These are phyloP conservation scores for Pythium aristosporum DNA, from an alignment of 352 stramenopile species.

Conservation along the genomic window DNA sequence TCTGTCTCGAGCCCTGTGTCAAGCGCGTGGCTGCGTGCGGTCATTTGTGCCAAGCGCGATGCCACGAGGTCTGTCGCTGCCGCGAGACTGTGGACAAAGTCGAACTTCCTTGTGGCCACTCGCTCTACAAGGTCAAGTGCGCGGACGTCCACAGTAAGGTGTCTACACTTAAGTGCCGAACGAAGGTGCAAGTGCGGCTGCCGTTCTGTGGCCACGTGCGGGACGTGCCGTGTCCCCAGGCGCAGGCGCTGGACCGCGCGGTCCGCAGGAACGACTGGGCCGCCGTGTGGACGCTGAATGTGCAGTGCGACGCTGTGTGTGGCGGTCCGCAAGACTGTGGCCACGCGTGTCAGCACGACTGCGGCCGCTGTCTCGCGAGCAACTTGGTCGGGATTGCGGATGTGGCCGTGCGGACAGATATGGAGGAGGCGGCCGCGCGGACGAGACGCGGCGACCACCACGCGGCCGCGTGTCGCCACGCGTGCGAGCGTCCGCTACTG, in stretches of 20 bases:
- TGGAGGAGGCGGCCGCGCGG: conserved; percentile 30
- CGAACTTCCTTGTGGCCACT: conserved; percentile 54
- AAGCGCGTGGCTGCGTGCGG: conserved; percentile 41
- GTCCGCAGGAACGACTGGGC: conserved; percentile 19
- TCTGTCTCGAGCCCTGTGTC: conserved; percentile 60
- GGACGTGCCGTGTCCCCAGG: neutral
- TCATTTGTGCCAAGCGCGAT: conserved; percentile 58
- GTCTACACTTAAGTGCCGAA: conserved; percentile 29
- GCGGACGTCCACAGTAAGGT: conserved; percentile 13
- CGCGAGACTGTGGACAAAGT: conserved; percentile 38
- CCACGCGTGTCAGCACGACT: conserved; percentile 39
- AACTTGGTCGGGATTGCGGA: conserved; percentile 29
- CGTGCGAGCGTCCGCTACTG: conserved; percentile 57
- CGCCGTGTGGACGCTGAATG: conserved; percentile 10
- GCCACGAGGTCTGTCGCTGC: conserved; percentile 61
- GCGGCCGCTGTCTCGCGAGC: conserved; percentile 36
- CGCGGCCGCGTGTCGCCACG: conserved; percentile 44
- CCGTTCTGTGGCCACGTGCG: conserved; percentile 32
- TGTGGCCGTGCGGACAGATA: conserved; percentile 14
- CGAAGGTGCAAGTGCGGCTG: conserved; percentile 31
- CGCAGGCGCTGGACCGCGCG: conserved; percentile 1
- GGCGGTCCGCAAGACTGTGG: conserved; percentile 28
- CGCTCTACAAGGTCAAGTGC: neutral
- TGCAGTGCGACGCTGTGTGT: conserved; percentile 29
- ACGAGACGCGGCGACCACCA: conserved; percentile 30